Conservation (phyloP, 108 stramenopile genomes). For the Fragilaria radians region DNA sequence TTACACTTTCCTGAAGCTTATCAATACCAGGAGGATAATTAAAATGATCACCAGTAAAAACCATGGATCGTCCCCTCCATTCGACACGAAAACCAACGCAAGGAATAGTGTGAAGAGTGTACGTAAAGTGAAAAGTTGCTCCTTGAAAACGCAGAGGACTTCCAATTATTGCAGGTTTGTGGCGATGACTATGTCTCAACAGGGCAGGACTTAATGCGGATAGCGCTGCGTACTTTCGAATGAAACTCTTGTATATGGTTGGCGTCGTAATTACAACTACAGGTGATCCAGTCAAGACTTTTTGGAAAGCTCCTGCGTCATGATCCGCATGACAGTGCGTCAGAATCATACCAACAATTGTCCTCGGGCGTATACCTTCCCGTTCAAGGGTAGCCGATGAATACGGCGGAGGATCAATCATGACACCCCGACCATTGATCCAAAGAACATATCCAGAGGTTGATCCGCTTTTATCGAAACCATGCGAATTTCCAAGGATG, state of each 20-base stretch:
- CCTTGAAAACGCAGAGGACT: slow-evolving; percentile 68
- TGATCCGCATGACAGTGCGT: slow-evolving; percentile 91
- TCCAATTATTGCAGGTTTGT: slow-evolving; percentile 79
- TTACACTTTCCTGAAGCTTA: slow-evolving; percentile 45
- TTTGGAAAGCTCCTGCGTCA: slow-evolving; percentile 88
- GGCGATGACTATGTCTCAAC: slow-evolving; percentile 60
- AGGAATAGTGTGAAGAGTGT: slow-evolving; percentile 85
- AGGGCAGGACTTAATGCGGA: slow-evolving; percentile 55
- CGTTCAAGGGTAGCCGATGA: slow-evolving; percentile 63
- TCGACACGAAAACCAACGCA: slow-evolving; percentile 81
- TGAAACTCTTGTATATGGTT: slow-evolving; percentile 86
- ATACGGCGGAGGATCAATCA: slow-evolving; percentile 90
- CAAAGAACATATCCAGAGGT: slow-evolving; percentile 85
- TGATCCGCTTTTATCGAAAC: slow-evolving; percentile 82
- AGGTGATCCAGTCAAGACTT: slow-evolving; percentile 73
- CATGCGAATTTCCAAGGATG: slow-evolving; percentile 84
- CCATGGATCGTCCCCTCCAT: slow-evolving; percentile 71
- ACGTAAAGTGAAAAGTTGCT: slow-evolving; percentile 75
- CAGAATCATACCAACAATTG: slow-evolving; percentile 81
- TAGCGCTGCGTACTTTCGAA: slow-evolving; percentile 82
- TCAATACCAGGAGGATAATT: slow-evolving; percentile 64
- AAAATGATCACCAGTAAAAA: slow-evolving; percentile 85
- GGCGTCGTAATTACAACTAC: slow-evolving; percentile 78
- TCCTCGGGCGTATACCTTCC: slow-evolving; percentile 66
- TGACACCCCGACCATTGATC: slow-evolving; percentile 83